These are phyloP conservation scores for Chlamydomonas applanata DNA, from an alignment of 139 green algal genomes.

Conservation along the genomic window DNA sequence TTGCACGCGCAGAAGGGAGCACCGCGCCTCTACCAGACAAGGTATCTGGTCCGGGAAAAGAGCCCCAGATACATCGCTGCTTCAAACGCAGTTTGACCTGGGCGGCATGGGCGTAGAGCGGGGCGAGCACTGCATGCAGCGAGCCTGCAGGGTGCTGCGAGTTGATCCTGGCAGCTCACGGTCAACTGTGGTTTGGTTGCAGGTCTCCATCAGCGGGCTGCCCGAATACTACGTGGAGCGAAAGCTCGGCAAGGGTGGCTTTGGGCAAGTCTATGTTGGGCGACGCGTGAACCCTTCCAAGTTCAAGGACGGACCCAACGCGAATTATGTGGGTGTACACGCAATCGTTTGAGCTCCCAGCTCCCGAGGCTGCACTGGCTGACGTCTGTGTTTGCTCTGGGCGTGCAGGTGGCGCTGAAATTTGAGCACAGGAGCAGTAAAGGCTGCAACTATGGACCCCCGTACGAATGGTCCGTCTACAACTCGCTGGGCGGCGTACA, in stretches of 20 bases:
- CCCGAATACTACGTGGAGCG: slow-evolving; percentile 87
- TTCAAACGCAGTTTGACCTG: too few species aligned
- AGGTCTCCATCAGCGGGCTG: slow-evolving; percentile 82
- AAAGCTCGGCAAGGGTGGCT: slow-evolving; percentile 93
- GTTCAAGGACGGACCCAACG: slow-evolving; percentile 70
- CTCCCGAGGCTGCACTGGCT: background rate
- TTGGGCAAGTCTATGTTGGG: slow-evolving; percentile 92
- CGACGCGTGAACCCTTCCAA: slow-evolving; percentile 59
- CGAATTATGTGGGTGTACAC: slow-evolving; percentile 64
- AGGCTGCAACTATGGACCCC: slow-evolving; percentile 96
- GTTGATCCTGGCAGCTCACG: too few species aligned
- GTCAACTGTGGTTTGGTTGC: too few species aligned
- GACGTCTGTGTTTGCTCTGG: background rate
- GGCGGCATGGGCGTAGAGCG: too few species aligned
- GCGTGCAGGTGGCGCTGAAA: slow-evolving; percentile 89
- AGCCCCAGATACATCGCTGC: too few species aligned
- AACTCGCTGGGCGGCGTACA: slow-evolving; percentile 74
- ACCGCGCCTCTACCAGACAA: slow-evolving; percentile 1
- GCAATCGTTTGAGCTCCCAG: background rate
- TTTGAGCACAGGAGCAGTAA: slow-evolving; percentile 97
- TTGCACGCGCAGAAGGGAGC: background rate
- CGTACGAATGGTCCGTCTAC: slow-evolving; percentile 99
- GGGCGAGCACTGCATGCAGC: too few species aligned
- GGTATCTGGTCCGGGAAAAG: background rate
- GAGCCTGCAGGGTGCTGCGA: too few species aligned